Evolutionary conservation across 345 rosid species (phyloP).

Genomic region (Lumnitzera racemosa): DNA sequence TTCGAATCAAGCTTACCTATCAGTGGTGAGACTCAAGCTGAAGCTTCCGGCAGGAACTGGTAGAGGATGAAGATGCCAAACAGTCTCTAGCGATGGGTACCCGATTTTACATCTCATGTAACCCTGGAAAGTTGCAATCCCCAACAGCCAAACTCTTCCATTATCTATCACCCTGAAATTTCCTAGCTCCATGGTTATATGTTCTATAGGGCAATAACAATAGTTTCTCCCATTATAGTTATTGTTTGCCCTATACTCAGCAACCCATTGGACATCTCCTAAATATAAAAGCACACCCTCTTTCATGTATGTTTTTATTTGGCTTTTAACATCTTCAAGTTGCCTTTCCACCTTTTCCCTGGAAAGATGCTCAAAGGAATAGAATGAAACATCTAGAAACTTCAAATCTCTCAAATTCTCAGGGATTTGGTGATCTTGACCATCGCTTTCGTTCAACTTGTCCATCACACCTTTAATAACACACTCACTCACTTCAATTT

Average conservation of each 20-base stretch:
- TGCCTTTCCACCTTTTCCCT: slow-evolving; percentile 49
- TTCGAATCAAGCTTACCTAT: slow-evolving; percentile 34
- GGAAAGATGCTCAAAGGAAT: slow-evolving; percentile 40
- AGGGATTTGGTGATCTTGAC: slow-evolving; percentile 8
- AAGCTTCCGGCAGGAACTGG: slow-evolving; percentile 62
- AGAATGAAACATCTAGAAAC: slow-evolving; percentile 38
- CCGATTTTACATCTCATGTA: slow-evolving; percentile 65
- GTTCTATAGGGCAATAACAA: slow-evolving; percentile 43
- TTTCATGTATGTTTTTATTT: slow-evolving; percentile 26
- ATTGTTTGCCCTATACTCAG: slow-evolving; percentile 31
- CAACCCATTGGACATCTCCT: slow-evolving; percentile 64
- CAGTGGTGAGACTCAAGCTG: slow-evolving; percentile 58
- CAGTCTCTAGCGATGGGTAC: slow-evolving; percentile 45
- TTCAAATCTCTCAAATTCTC: slow-evolving; percentile 47
- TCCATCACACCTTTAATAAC: slow-evolving; percentile 52
- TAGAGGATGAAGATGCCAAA: slow-evolving; percentile 57
- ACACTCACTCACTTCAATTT: slow-evolving; percentile 37
- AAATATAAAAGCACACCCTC: slow-evolving; percentile 49
- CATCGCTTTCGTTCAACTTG: slow-evolving; percentile 50
- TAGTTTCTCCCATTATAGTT: slow-evolving; percentile 11
- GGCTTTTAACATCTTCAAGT: slow-evolving; percentile 42
- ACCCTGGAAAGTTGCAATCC: slow-evolving; percentile 70
- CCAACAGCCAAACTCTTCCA: slow-evolving; percentile 65
- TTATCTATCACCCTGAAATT: slow-evolving; percentile 40
- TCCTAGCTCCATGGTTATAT: slow-evolving; percentile 60